Conservation (phyloP, 1,284 basidiomycete genomes). For the Irpex sp. region DNA sequence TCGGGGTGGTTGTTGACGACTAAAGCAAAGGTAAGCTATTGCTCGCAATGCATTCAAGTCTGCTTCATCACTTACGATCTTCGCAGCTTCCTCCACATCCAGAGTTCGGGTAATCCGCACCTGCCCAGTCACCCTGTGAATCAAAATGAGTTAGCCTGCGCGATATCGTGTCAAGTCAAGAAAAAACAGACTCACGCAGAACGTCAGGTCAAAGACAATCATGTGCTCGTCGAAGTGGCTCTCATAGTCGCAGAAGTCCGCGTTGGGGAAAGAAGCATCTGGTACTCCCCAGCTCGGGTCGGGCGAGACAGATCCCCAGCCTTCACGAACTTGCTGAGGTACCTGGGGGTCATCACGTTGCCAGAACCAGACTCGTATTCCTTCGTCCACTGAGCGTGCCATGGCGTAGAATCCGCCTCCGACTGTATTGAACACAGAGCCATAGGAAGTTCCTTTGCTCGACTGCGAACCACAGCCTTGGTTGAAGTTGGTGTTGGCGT, state of each 20-base stretch:
- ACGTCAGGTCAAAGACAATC: conserved; percentile 49
- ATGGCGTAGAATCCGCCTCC: conserved; percentile 52
- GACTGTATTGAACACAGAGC: conserved; percentile 42
- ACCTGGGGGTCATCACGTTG: conserved; percentile 33
- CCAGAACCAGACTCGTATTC: conserved; percentile 55
- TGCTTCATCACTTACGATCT: conserved; percentile 33
- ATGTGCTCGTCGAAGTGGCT: conserved; percentile 44
- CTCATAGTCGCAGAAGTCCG: conserved; percentile 36
- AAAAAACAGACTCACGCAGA: conserved; percentile 38
- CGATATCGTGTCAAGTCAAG: background rate
- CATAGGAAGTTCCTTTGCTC: conserved; percentile 40
- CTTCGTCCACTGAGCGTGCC: conserved; percentile 31
- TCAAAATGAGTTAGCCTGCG: background rate
- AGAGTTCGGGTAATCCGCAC: conserved; percentile 17
- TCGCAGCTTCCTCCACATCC: conserved; percentile 24
- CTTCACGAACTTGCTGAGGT: conserved; percentile 34
- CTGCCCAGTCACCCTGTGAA: conserved; percentile 50
- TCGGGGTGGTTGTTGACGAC: conserved; percentile 40
- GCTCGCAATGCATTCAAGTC: background rate
- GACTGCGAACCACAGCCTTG: conserved; percentile 56
- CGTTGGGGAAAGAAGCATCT: conserved; percentile 44
- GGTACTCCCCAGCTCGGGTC: conserved; percentile 39
- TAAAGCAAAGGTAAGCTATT: background rate
- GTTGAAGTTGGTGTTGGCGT: conserved; percentile 47
- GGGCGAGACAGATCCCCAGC: conserved; percentile 27